phyloP scores from a whole-genome alignment of 2,329 filamentous ascomycete genomes.

The Cercospora nicotianae region DNA sequence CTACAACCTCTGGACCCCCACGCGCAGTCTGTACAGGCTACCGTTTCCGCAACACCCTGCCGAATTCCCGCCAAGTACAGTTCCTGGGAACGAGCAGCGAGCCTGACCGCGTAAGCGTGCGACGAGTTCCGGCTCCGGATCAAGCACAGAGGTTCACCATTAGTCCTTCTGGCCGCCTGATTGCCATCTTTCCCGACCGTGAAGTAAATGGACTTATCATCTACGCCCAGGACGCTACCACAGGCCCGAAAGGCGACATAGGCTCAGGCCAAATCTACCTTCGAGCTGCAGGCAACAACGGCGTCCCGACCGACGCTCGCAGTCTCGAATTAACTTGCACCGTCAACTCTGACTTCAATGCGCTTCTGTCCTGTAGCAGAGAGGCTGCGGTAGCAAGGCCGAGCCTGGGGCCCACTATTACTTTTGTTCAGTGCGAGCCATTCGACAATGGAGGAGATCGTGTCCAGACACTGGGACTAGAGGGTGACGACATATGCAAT shows the following conservation, averaged over 20 bases:
- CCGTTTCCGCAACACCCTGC: neutral
- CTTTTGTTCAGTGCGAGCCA: no score
- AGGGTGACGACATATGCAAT: no score
- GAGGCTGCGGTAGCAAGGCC: no score
- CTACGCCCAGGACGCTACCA: no score
- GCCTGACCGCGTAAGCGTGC: neutral
- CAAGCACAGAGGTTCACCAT: neutral
- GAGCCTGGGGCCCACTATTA: no score
- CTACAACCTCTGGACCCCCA: neutral
- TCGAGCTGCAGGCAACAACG: neutral
- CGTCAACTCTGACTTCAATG: no score
- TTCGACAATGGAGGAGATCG: no score
- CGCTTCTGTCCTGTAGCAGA: no score
- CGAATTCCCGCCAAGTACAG: neutral
- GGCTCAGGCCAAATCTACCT: no score
- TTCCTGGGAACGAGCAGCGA: neutral
- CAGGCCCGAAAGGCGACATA: no score
- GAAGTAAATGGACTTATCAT: neutral
- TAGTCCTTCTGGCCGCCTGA: neutral
- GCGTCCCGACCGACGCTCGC: neutral
- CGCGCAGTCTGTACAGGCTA: neutral
- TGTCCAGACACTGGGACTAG: no score
- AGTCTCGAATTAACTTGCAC: neutral
- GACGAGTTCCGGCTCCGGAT: neutral
- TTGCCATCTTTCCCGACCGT: neutral